Percentiles rank a stretch among this genome's conserved stretches.
Conservation (phyloP, 768 basidiomycete genomes). For the Neoboletus magnificus region DNA sequence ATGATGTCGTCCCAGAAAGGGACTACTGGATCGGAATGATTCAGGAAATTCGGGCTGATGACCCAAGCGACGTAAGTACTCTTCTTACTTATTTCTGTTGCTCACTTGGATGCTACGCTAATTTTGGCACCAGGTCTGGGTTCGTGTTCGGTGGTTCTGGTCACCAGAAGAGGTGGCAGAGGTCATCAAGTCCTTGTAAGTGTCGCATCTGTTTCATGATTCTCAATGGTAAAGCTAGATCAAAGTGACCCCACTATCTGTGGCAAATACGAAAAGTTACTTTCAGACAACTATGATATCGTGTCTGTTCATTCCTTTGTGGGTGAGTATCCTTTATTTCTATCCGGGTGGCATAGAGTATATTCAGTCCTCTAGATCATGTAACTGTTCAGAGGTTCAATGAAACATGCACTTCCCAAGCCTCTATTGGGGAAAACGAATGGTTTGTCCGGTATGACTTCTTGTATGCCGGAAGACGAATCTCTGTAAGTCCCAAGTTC, state of each 20-base stretch:
- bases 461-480: conserved; percentile 29
- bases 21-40: conserved; percentile 54
- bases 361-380: conserved; percentile 27
- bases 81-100: not conserved
- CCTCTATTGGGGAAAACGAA: conserved; percentile 34
- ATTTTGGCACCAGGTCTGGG: conserved; percentile 48
- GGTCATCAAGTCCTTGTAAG: conserved; percentile 49
- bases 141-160: conserved; percentile 54
- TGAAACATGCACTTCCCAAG: conserved; percentile 39
- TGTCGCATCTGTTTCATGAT: not conserved
- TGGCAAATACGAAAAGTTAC: conserved; percentile 47
- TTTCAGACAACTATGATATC: conserved; percentile 48
- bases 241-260: conserved; percentile 39
- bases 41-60: conserved; percentile 38
- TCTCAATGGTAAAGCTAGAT: not conserved
- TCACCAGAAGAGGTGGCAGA: conserved; percentile 43
- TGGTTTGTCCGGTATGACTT: conserved; percentile 52
- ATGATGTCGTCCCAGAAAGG: conserved; percentile 22
- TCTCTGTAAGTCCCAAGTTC: conserved; percentile 33
- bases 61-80: conserved; percentile 30
- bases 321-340: conserved; percentile 30
- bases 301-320: conserved; percentile 45
- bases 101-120: not conserved
- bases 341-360: not conserved
- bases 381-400: conserved; percentile 35